Base-by-base conservation (phyloP, 2,329 filamentous ascomycete genomes). In the Hypoxylon sp. region DNA sequence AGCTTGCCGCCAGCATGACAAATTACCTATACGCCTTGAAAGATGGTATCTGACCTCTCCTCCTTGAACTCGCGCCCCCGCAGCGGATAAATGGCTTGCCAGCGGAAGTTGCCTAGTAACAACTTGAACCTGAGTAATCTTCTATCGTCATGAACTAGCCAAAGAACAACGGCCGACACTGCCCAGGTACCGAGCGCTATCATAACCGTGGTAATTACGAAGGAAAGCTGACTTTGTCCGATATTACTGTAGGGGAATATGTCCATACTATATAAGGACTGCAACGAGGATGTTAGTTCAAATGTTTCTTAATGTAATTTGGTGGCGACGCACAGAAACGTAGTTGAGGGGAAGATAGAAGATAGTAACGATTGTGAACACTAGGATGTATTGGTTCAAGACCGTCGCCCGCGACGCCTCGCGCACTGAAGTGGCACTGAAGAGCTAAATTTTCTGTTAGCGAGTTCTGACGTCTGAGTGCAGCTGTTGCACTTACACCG, bases 341-440 rank as follows among this genome's bases (percentile, higher is more conserved):
- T 67, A 69, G 53, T 35, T 69, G 4, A 71, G 57, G 17, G 63
- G 67, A n/a, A 71, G 66, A 17, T 65, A 71, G 42, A 69, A 69
- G 24, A 69, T 71, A 13, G 69, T 69, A 42, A 69, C 67, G 19
- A 69, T 46, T 24, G 67, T 69, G 27, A 69, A 71, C 5, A 69
- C 69, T 15, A 69, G 24, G 15, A 65, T 71, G 21, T 71, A 71
- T 21, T 69, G 66, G 21, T 69, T 69, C 29, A 67, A 17, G 24
- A 52, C 19, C 19, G 69, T 67, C 32, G 69, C 61, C 8, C 64
- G 39, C n/a, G 64, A 69, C 4, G 66, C 63, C 39, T 71, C 69
- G 6, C 67, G 57, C 15, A 67, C 61, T 5, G 63, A 69, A 21
- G 67, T 69, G 11, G 63, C 67, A 39, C 53, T 69, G 17, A 67